Evolutionary conservation across 2,329 filamentous ascomycete genomes (phyloP).

Genomic region (Colletotrichum neosansevieriae): DNA sequence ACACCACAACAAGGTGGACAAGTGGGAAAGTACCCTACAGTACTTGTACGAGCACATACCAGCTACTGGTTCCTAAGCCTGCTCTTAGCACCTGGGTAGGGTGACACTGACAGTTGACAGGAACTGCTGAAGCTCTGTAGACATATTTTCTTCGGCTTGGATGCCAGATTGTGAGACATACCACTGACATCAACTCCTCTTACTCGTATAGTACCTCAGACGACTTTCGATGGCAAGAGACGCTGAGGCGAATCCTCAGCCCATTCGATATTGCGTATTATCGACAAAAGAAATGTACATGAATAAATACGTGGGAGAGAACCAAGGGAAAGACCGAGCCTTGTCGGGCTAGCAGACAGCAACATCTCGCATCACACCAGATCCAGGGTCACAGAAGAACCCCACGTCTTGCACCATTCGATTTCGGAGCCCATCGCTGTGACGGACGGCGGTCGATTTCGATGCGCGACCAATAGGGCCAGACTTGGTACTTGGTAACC

Average conservation of each 20-base stretch:
- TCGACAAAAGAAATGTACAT: neutral
- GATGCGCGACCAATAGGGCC: slow-evolving; percentile 19
- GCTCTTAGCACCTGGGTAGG: slow-evolving; percentile 1
- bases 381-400: slow-evolving; percentile 9
- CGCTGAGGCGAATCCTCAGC: neutral
- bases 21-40: slow-evolving; percentile 12
- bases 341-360: neutral
- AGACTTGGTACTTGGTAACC: no score
- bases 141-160: no score
- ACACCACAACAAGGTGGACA: slow-evolving; percentile 2
- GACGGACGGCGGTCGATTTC: slow-evolving; percentile 9
- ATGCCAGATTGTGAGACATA: no score
- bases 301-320: slow-evolving; percentile 1
- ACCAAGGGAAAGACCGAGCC: neutral
- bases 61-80: neutral
- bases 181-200: no score
- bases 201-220: neutral
- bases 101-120: slow-evolving; percentile 22
- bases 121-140: neutral
- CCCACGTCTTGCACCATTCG: slow-evolving; percentile 25
- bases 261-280: neutral
- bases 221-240: neutral
- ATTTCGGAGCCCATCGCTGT: slow-evolving; percentile 2
- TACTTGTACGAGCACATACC: slow-evolving; percentile 8
- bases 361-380: neutral